Percentiles rank a stretch among this genome's conserved stretches.
phyloP scores from a whole-genome alignment of 129 eudicot genomes.

The sunflower (Helianthus annuus) region DNA sequence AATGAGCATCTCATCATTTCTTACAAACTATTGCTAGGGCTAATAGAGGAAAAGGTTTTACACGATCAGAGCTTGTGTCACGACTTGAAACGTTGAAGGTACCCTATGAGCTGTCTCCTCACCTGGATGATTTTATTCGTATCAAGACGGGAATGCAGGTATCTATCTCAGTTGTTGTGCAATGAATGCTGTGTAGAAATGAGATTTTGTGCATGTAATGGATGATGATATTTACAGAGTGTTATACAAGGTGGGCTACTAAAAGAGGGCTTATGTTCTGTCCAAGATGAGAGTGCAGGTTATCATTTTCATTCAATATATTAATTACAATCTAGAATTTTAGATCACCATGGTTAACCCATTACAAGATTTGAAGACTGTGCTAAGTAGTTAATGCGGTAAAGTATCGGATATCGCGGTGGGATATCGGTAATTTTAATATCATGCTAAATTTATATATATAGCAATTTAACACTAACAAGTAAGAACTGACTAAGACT shows the following conservation, averaged over 20 bases:
- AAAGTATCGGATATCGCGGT: no score
- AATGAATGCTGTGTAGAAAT: background rate
- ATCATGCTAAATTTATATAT: no score
- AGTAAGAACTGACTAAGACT: no score
- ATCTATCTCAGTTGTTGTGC: background rate
- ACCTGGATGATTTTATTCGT: slow-evolving; percentile 80
- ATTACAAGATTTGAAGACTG: no score
- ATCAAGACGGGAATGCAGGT: slow-evolving; percentile 90
- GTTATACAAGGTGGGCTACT: slow-evolving; percentile 83
- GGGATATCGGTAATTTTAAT: no score
- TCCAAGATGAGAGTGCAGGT: slow-evolving; percentile 99
- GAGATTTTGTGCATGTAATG: background rate
- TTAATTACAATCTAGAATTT: background rate
- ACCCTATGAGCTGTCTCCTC: slow-evolving; percentile 69
- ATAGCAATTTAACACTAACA: no score
- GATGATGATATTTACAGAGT: slow-evolving; percentile 39
- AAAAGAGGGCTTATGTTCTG: slow-evolving; percentile 85
- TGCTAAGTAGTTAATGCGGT: no score
- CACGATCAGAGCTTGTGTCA: slow-evolving; percentile 69
- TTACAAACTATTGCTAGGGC: slow-evolving; percentile 53
- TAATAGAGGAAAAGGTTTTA: slow-evolving; percentile 70
- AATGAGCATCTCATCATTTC: background rate
- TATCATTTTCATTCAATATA: slow-evolving; percentile 18
- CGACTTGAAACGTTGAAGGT: slow-evolving; percentile 69
- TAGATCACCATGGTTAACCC: background rate